Base-by-base conservation (phyloP, 495 filamentous ascomycete species). In the Aspergillus diversus region DNA sequence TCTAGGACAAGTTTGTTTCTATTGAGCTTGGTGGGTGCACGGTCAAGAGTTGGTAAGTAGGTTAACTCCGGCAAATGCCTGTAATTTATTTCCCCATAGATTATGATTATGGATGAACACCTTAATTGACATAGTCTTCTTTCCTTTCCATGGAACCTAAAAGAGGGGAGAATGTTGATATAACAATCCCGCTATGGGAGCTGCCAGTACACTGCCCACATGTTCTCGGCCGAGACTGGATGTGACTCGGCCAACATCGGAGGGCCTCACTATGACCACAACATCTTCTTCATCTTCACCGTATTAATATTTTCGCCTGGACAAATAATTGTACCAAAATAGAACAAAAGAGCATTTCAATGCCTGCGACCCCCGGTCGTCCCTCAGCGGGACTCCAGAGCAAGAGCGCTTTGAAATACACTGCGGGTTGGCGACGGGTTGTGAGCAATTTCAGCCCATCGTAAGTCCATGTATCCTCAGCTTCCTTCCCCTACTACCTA, bases 1-100 rank as follows among this genome's bases (percentile, higher is more conserved):
- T 82, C 78, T 68, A 90, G 84, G 71, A 91, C 81, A n/a, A 87
- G 79, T 65, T 90, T 87, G 70, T 91, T 91, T 54, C 91, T 87
- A 69, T 92, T 92, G 66, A 88, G 75, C 74, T 90, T 90, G 34
- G 84, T 27, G 21, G 21, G 1, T 27, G 21, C 21, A 27, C 21
- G 21, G 21, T 27, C 21, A 27, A 27, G 21, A 27, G 21, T 27
- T 27, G 21, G 21, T 27, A 27, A 27, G 21, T 27, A 27, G 21
- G 21, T 27, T 2, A 27, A 27, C 21, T 27, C 21, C 21, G 21
- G 21, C 21, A 27, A 27, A 27, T 27, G 21, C 1, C 21, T 27
- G 21, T 27, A 27, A 27, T 27, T 27, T 27, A 27, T 27, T 27
- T 27, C 21, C 21, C 2, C 21, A 27, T 27, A 27, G 21, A 1